A percentile compares a stretch with the other conserved stretches of the same genome.
Evolutionary conservation across 2,329 filamentous ascomycete species (phyloP).

Genomic region (Cladophialophora carrionii): DNA sequence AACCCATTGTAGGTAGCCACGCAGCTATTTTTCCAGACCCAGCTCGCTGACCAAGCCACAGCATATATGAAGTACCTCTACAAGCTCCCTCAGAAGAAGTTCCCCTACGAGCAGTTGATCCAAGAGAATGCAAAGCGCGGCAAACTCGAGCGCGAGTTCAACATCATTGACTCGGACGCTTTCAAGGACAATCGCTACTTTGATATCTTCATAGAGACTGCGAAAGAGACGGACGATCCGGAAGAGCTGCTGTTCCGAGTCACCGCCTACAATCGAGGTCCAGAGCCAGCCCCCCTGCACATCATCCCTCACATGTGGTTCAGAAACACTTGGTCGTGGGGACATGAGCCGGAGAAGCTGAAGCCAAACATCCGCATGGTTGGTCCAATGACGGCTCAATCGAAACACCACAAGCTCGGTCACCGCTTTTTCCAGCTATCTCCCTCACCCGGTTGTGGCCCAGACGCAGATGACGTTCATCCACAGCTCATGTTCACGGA

Average conservation of each 20-base stretch:
- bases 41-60: slow-evolving; percentile 27
- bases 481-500: slow-evolving; percentile 90
- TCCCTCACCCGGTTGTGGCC: slow-evolving; percentile 82
- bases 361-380: slow-evolving; percentile 77
- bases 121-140: slow-evolving; percentile 78
- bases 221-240: slow-evolving; percentile 88
- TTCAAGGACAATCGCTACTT: slow-evolving; percentile 92
- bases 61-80: slow-evolving; percentile 98
- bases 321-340: slow-evolving; percentile 97
- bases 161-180: slow-evolving; percentile 82
- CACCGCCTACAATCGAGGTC: slow-evolving; percentile 93
- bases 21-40: background rate
- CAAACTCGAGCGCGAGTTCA: slow-evolving; percentile 82
- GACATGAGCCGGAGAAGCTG: slow-evolving; percentile 71
- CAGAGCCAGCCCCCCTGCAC: slow-evolving; percentile 85
- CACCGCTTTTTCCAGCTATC: slow-evolving; percentile 83
- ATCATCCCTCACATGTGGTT: slow-evolving; percentile 97
- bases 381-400: slow-evolving; percentile 69
- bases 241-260: slow-evolving; percentile 93
- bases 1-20: slow-evolving; percentile 52
- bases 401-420: slow-evolving; percentile 78
- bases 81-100: slow-evolving; percentile 90
- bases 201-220: slow-evolving; percentile 96
- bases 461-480: slow-evolving; percentile 78
- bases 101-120: slow-evolving; percentile 87